Base-by-base conservation (phyloP, 148 eudicot genomes). In the Vaccinium myrtillus region DNA sequence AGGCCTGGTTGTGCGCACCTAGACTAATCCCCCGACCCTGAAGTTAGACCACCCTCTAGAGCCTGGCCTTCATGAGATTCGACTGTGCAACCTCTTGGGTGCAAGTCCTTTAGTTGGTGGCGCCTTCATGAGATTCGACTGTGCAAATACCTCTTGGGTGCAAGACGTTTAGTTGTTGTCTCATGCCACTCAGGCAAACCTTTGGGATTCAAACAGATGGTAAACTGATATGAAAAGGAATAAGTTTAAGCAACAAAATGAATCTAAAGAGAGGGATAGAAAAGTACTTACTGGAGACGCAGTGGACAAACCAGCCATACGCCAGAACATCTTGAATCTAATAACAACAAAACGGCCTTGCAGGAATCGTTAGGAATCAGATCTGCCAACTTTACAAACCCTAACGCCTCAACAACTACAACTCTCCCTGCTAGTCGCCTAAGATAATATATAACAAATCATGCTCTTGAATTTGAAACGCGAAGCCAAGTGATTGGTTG, bases 301-400 rank as follows among this genome's bases (percentile, higher is more conserved):
- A 86, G 98, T 92, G 87, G 98, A 92, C 88, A 95, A 90, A 30
- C 97, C 97, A 25, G 98, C 92, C 98, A 95, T 94, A 83, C 97
- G 97, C 98, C 98, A 95, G 89, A 95, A 94, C 98, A 95, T 95
- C 56, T 85, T 89, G 87, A 90, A 87, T 79, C 53, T 21, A 27
- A 27, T 16, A 49, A 30, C 81, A 65, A 16, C 25, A 69, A 77
- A 86, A 85, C 32, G 50, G 78, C 67, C 84, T 73, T 8, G 18
- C 50, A 67, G 82, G 77, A 74, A 82, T 49, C 53, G 75, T 78
- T 43, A 69, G 74, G 81, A 75, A 51, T 79, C 85, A 83, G 93
- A 91, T 89, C 93, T 86, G 81, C 78, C 74, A 56, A 84, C 54
- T 51, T 25, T 25, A 49, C 51, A 82, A 71, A 32, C 51, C 84